Evolutionary conservation across 805 yeast species (phyloP).

Genomic region (Metschnikowia koreensis): DNA sequence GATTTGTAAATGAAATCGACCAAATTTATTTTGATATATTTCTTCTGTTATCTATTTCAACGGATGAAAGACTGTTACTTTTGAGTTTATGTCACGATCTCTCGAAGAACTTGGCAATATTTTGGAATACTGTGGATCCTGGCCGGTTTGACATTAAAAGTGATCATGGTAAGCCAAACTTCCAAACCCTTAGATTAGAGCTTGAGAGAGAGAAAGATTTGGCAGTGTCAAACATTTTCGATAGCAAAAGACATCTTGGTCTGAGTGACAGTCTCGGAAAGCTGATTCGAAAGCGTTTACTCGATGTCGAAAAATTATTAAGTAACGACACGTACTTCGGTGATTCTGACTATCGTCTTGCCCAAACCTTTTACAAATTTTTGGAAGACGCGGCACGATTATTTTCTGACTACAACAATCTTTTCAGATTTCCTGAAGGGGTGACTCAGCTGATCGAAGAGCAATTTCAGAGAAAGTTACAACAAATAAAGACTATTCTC

Average conservation of each 20-base stretch:
- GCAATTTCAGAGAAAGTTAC: slow-evolving; percentile 2
- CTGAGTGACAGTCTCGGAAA: slow-evolving; percentile 5
- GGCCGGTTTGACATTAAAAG: not conserved
- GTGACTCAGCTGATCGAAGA: slow-evolving; percentile 2
- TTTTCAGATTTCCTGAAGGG: slow-evolving; percentile 6
- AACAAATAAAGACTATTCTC: not conserved
- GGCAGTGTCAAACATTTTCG: slow-evolving; percentile 1
- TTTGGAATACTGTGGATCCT: slow-evolving; percentile 1
- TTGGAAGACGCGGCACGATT: slow-evolving; percentile 4
- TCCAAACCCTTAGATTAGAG: not conserved
- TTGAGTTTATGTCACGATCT: not conserved
- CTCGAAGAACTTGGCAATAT: not conserved
- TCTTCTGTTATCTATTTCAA: slow-evolving; percentile 6
- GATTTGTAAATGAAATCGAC: not conserved
- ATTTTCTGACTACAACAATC: slow-evolving; percentile 7
- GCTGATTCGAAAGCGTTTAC: not conserved
- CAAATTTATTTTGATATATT: not conserved
- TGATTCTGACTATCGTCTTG: not conserved
- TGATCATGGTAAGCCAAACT: not conserved
- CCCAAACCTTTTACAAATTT: not conserved
- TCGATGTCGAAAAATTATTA: not conserved
- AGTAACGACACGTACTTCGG: not conserved
- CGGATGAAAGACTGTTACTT: not conserved
- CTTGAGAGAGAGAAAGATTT: slow-evolving; percentile 1
- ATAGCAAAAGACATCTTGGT: slow-evolving; percentile 4